Conservation (phyloP, 257 asterid species). For the Fraxinus anomala region DNA sequence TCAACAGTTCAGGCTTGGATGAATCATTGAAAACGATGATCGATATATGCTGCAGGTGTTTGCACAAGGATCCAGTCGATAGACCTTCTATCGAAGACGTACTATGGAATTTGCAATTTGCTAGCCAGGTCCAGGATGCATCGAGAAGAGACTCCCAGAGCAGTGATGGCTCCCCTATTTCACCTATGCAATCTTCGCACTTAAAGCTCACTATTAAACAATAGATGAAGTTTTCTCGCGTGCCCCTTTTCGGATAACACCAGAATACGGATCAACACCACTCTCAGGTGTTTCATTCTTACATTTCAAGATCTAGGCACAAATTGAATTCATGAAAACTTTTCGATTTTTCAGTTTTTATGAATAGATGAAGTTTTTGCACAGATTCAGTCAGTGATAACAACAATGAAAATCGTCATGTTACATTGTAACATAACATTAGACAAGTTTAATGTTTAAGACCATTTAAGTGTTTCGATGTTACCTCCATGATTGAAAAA, state of each 20-base stretch:
- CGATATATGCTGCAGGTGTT: conserved; percentile 78
- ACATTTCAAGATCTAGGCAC: not conserved
- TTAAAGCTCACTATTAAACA: conserved; percentile 41
- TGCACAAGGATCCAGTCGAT: conserved; percentile 55
- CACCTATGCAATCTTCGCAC: conserved; percentile 52
- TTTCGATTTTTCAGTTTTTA: not conserved
- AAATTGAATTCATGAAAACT: not conserved
- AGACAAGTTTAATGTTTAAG: too few relatives aligned
- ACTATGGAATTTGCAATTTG: conserved; percentile 90
- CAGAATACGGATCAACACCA: not conserved
- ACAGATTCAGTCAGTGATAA: not conserved
- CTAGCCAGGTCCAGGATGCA: conserved; percentile 84
- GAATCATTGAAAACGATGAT: conserved; percentile 71
- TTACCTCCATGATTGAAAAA: not conserved
- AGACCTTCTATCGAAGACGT: conserved; percentile 89
- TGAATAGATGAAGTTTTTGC: not conserved
- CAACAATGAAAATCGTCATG: not conserved
- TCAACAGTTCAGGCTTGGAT: conserved; percentile 50
- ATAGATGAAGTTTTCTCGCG: conserved; percentile 11
- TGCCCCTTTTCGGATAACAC: not conserved
- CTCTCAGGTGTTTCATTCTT: not conserved
- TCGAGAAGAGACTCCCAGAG: conserved; percentile 46
- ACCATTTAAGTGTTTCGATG: not conserved
- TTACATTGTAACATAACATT: not conserved
- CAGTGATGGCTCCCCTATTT: conserved; percentile 74